Base-by-base conservation (phyloP, 2,329 filamentous ascomycete species). In the Nemania sp. region DNA sequence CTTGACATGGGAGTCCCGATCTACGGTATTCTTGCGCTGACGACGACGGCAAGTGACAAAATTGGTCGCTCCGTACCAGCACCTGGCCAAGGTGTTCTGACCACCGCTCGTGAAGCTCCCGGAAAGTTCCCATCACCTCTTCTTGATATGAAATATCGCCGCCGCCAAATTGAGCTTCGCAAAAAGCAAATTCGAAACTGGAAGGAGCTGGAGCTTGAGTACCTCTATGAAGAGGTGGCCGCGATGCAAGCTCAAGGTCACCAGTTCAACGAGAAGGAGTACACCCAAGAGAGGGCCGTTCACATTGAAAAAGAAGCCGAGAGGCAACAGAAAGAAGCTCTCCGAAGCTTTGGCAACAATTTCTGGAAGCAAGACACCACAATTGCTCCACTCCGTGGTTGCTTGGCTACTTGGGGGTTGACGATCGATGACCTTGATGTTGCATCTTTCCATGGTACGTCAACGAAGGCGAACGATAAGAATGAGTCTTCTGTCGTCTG, bases 1-100 rank as follows among this genome's bases (percentile, higher is more conserved):
- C 81, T 99, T 56, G 95, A 99, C 66, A 99, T 99, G 95, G 95
- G 95, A 77, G 92, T 99, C 25, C 95, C 95, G 12, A 98, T 99
- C 73, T 92, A 99, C 73, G 94, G 94, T 83, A 87, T 99, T 65
- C 80, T 99, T 71, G 96, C 91, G 62, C 86, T 97, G 73, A 97
- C 94, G 43, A 92, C 92, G 43, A 99, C 95, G 46, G 96, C 96
- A 59, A 98, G 94, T 53, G 95, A 99, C 84, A 98, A 99, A 87
- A 99, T 97, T 76, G 95, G 95, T 52, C 92, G 95, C 65, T 99
- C 95, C 15, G 93, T 99, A 10, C 95, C 95, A 59, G 95, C 95
- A 63, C 95, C 95, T 58, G 95, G 95, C 29, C 91, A 98, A 79
- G 95, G 95, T 89, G 91, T 99, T 54, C 85, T 99, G 72, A 98